Evolutionary conservation across 345 rosid species (phyloP), one percentile per base, ranked within the genome.

Genomic region (Carallia brachiata): DNA sequence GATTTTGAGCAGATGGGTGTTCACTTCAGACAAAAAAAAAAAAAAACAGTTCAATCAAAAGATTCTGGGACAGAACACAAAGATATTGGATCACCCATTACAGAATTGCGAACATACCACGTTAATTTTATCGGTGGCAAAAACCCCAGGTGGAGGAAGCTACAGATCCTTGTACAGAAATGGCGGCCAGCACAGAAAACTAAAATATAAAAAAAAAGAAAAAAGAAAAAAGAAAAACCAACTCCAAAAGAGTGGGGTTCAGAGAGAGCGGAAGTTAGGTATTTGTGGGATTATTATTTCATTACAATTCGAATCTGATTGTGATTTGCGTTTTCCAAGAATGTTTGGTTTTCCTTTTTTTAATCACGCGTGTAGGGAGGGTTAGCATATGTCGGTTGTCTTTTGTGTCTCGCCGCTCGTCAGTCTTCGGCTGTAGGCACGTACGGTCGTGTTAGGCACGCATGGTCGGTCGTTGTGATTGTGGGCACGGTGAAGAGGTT

Each of bases 1-100:
- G 16, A 16, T 36, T 27, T 9, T 40, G 48, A 44, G 71, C 63
- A 70, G 52, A 76, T 54, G 39, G 75, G 60, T 44, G 50, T 44
- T 44, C 13, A 65, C 31, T 54, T 36, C 56, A 40, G 36, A 13
- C 44, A 27, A 32, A 27, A 23, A 23, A 23, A 23, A 23, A 52
- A 55, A 60, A 65, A 36, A 60, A 7, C 36, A 27, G 27, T 61
- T 57, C 40, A 36, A 60, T 52, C 58, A 44, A 47, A 48, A 53
- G 73, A 36, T 15, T 62, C 17, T 40, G 52, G 39, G 36, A n/a
- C 53, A 58, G 50, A 1, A 44, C 50, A 37, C 7, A 37, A 34
- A 15, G 54, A 68, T 28, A 30, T 37, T 5, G 52, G 66, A 62
- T 40, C 39, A 30, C 5, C 13, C 37, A 68, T 5, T n/a, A 50